These are phyloP conservation scores for Westerdykella sp. DNA, from an alignment of 2,329 filamentous ascomycete species.

Conservation along the genomic window DNA sequence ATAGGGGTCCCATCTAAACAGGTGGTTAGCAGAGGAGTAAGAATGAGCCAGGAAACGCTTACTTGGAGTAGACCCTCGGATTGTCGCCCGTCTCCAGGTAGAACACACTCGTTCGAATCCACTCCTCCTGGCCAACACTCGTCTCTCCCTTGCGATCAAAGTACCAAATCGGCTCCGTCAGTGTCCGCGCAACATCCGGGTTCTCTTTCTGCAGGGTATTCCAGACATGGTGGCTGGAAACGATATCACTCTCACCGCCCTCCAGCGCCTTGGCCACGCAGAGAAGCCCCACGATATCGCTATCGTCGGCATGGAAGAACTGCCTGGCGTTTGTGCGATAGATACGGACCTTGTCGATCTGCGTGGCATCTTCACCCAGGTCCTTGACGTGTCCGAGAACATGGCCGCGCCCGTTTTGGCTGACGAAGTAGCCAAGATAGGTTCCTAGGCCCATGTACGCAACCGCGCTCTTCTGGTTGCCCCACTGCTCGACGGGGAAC, in stretches of 20 bases:
- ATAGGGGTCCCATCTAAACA: constrained; percentile 70
- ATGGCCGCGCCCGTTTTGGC: constrained; percentile 78
- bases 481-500: constrained; percentile 71
- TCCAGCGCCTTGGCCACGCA: constrained; percentile 73
- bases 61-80: constrained; percentile 68
- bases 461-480: constrained; percentile 70
- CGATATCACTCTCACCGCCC: constrained; percentile 78
- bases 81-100: constrained; percentile 66
- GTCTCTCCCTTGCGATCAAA: constrained; percentile 87
- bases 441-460: constrained; percentile 86
- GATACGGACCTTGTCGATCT: constrained; percentile 83
- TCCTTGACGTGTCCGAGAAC: constrained; percentile 88
- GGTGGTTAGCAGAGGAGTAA: constrained; percentile 6
- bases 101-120: constrained; percentile 64
- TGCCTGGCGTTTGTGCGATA: constrained; percentile 82
- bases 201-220: constrained; percentile 69
- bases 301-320: constrained; percentile 81
- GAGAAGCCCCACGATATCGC: constrained; percentile 75
- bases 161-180: constrained; percentile 79
- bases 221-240: constrained; percentile 73
- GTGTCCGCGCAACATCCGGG: constrained; percentile 68
- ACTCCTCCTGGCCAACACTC: constrained; percentile 66
- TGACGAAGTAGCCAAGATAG: constrained; percentile 81
- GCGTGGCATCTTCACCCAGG: constrained; percentile 70
- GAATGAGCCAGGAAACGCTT: constrained; percentile 11